Conservation (phyloP, 176 grass and related monocot genomes). For the Oryza officinalis region DNA sequence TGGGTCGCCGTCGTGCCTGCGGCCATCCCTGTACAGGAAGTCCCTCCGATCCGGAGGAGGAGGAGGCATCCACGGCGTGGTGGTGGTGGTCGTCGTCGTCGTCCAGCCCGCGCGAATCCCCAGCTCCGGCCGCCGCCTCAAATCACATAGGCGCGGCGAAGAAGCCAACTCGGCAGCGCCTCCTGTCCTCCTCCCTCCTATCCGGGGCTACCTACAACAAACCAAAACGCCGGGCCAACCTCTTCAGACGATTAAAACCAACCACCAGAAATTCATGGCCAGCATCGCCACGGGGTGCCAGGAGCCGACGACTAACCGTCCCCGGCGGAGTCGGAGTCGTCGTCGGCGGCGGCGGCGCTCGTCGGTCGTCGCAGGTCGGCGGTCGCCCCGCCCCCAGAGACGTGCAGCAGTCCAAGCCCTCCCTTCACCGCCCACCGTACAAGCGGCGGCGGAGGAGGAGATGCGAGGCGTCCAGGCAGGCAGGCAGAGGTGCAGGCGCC, state of each 20-base stretch:
- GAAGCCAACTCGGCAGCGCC: conserved; percentile 2
- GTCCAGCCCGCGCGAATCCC: conserved; percentile 19
- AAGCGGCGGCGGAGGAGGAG: background rate
- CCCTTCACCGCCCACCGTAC: background rate
- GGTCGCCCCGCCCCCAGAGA: background rate
- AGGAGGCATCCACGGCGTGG: conserved; percentile 67
- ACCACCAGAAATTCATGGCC: background rate
- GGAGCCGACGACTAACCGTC: conserved; percentile 4
- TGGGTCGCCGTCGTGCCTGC: conserved; percentile 51
- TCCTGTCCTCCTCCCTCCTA: conserved; percentile 1
- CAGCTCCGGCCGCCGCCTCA: conserved; percentile 36
- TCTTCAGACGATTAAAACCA: background rate
- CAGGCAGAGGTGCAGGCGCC: conserved; percentile 1
- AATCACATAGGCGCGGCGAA: conserved; percentile 43
- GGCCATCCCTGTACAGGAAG: conserved; percentile 67
- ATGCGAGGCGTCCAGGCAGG: background rate
- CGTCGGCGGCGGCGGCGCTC: background rate
- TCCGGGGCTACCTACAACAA: conserved; percentile 14
- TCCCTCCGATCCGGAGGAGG: conserved; percentile 81
- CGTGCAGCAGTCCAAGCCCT: background rate
- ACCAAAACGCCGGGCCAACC: background rate
- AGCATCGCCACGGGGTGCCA: conserved; percentile 1
- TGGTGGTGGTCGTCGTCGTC: conserved; percentile 33
- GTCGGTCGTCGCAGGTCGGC: background rate
- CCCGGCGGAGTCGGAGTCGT: background rate